Conservation (phyloP, 352 stramenopile genomes). For the Thraustochytrium striatum region DNA sequence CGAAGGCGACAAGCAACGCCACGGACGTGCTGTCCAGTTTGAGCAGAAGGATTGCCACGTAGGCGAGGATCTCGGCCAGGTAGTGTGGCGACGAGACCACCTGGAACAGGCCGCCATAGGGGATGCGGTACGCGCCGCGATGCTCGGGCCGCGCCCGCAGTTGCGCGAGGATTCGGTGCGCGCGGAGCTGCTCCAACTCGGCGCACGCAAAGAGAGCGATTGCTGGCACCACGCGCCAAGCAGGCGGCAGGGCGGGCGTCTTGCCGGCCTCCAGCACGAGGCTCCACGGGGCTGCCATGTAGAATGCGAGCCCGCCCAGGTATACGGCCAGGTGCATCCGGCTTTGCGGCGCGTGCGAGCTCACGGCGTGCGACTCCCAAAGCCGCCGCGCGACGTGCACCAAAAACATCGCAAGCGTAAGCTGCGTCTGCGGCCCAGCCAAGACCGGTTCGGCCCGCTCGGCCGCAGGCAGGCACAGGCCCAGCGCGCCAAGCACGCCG, state of each 20-base stretch:
- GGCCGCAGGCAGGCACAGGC: not conserved
- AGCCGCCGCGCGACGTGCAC: not conserved
- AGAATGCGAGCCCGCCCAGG: conserved; percentile 20
- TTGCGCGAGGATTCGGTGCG: not conserved
- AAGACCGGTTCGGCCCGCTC: not conserved
- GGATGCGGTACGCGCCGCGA: not conserved
- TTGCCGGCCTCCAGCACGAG: not conserved
- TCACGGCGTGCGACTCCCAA: not conserved
- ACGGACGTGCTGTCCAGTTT: not conserved
- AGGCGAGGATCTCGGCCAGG: conserved; percentile 21
- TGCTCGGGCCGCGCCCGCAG: not conserved
- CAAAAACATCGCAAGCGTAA: not conserved
- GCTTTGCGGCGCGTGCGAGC: not conserved
- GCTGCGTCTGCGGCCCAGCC: not conserved
- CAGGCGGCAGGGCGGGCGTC: not conserved
- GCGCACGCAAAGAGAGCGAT: not conserved
- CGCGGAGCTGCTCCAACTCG: not conserved
- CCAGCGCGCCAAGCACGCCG: not conserved
- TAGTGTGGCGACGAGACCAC: conserved; percentile 31
- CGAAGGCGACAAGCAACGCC: not conserved
- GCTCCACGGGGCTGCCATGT: conserved; percentile 31
- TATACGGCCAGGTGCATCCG: conserved; percentile 34
- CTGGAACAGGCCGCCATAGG: not conserved
- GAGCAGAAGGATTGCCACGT: conserved; percentile 1
- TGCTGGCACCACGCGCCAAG: not conserved